Base-by-base conservation (phyloP, 2,329 filamentous ascomycete genomes). In the Endoconidiophora polonica region DNA sequence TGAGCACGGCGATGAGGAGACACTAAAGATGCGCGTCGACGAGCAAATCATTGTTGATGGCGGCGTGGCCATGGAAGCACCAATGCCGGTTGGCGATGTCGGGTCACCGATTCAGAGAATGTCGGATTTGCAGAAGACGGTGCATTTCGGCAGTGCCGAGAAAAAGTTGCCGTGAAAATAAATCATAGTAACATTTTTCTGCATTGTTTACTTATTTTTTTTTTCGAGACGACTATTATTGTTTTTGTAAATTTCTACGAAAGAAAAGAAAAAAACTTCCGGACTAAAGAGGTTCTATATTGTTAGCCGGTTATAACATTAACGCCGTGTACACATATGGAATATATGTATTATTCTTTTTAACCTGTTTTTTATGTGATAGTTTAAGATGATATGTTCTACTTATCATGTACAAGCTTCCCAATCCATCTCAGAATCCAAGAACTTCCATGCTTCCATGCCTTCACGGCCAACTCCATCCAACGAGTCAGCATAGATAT, bases 11-110 rank as follows among this genome's bases (percentile, higher is more conserved):
- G 69, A 78, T 38, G 68, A 65, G 10, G 65, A 70, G 40, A 65
- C 45, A 4, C 26, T 18, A 4, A 48, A 62, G 52, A 33, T 33
- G 29, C 70, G 68, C 36, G 63, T 82, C 45, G 79, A 83, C 57
- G 69, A 79, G 58, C 76, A 81, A 61, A 73, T 81, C 45, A 74
- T 83, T 50, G 77, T 83, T 41, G 76, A 83, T 44, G 74, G 69
- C 0, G 80, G 79, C 10, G 70, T 65, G 52, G 62, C 68, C 0
- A 58, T 65, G 2, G 54, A 59, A 33, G 65, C 61, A 47, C 53
- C 54, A 5, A 39, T 50, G 20, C 51, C 50, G 12, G 53, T 48
- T 18, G 47, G 46, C 3, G 45, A 49, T 18, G 26, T 51, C n/a
- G 41, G 42, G 4, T 26, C 36, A 33, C 52, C 52, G 46, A 50